These are phyloP conservation scores for Coleophoma crateriformis DNA, from an alignment of 2,329 filamentous ascomycete genomes.

Conservation along the genomic window DNA sequence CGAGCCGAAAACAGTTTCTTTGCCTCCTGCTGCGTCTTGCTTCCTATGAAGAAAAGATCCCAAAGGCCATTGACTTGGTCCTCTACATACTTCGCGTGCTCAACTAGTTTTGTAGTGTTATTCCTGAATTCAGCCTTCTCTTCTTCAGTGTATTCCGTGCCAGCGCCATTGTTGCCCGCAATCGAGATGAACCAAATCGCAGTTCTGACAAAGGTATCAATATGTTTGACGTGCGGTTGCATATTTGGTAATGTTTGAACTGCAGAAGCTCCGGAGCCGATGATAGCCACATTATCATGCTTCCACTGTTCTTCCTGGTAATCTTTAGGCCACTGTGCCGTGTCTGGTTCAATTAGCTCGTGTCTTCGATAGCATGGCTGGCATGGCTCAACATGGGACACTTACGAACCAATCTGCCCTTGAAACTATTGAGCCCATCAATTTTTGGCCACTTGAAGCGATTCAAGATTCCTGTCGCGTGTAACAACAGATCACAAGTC, in stretches of 20 bases:
- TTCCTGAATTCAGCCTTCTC: constrained; percentile 35
- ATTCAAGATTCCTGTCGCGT: constrained; percentile 20
- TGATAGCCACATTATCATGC: constrained; percentile 28
- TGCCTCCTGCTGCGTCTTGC: constrained; percentile 31
- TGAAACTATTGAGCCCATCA: constrained; percentile 38
- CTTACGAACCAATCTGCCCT: constrained; percentile 38
- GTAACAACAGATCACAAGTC: constrained; percentile 16
- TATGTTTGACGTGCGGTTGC: constrained; percentile 35
- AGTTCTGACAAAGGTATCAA: constrained; percentile 44
- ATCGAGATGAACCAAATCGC: constrained; percentile 42
- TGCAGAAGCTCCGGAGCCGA: constrained; percentile 32
- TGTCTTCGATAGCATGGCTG: constrained; percentile 1
- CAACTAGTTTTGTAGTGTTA: constrained; percentile 25
- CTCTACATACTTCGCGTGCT: constrained; percentile 17
- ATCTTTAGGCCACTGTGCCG: constrained; percentile 36
- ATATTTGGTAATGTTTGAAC: constrained; percentile 29
- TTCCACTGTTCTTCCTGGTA: constrained; percentile 20
- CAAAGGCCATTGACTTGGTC: constrained; percentile 40
- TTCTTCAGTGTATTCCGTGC: constrained; percentile 36
- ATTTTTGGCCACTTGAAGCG: constrained; percentile 40
- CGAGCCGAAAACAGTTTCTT: constrained; percentile 32
- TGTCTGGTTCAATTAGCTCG: constrained; percentile 26
- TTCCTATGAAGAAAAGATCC: constrained; percentile 37
- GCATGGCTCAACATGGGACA: constrained; percentile 23
- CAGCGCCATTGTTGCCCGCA: constrained; percentile 37